phyloP scores from a whole-genome alignment of 148 eudicot species.

The Cornus suecica region DNA sequence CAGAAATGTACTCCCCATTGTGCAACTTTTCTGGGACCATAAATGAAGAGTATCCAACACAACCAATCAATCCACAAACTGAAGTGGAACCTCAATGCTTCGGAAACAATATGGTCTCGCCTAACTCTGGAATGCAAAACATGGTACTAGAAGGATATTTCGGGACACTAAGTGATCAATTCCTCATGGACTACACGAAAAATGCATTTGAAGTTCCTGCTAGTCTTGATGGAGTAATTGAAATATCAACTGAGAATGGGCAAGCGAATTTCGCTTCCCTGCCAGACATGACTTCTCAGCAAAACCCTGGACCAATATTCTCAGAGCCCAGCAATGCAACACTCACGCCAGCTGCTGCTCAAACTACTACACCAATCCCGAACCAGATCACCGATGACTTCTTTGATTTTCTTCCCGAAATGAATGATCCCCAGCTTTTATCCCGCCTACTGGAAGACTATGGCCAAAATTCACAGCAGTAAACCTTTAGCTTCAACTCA shows the following conservation, averaged over 20 bases:
- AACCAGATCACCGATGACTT: conserved; percentile 5
- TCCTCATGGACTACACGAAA: background rate
- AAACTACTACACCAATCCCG: background rate
- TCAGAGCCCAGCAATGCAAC: background rate
- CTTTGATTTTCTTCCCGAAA: conserved; percentile 9
- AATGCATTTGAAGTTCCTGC: background rate
- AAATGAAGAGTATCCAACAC: background rate
- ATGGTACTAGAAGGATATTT: background rate
- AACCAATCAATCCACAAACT: background rate
- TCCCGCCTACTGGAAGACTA: background rate
- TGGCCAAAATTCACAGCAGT: background rate
- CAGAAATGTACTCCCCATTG: background rate
- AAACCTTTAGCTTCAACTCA: background rate
- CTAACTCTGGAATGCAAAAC: background rate
- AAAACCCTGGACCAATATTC: background rate
- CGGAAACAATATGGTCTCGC: background rate
- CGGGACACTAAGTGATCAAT: background rate
- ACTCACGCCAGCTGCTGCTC: background rate
- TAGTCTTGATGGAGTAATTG: background rate
- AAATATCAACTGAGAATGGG: conserved; percentile 1
- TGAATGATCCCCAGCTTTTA: background rate
- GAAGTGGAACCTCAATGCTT: background rate
- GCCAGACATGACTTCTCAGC: background rate
- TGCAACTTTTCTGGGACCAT: background rate
- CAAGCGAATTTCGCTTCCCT: background rate